phyloP scores from a whole-genome alignment of 176 grass and related monocot species.

The Carex scoparia region DNA sequence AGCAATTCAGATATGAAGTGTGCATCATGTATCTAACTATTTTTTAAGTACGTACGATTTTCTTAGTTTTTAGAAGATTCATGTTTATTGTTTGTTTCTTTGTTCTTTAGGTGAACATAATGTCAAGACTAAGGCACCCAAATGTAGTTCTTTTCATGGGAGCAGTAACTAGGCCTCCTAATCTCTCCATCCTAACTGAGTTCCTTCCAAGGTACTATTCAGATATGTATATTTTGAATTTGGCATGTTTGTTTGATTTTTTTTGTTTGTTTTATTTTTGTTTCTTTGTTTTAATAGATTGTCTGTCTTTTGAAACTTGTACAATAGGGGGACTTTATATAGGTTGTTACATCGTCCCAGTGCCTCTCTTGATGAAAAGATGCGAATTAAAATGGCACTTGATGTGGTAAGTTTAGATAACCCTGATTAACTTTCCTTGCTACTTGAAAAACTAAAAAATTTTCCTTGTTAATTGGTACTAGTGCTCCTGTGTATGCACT shows the following conservation, averaged over 20 bases:
- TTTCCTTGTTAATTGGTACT: neutral
- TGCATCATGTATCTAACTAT: slow-evolving; percentile 8
- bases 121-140: slow-evolving; percentile 89
- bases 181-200: slow-evolving; percentile 96
- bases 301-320: slow-evolving; percentile 14
- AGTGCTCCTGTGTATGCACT: neutral
- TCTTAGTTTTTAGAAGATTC: slow-evolving; percentile 12
- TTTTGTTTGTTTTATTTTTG: neutral
- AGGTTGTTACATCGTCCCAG: slow-evolving; percentile 90
- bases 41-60: slow-evolving; percentile 15
- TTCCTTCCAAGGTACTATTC: slow-evolving; percentile 81
- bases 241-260: slow-evolving; percentile 3
- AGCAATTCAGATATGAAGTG: slow-evolving; percentile 99
- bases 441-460: neutral
- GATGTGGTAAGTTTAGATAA: slow-evolving; percentile 81
- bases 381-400: slow-evolving; percentile 88
- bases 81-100: slow-evolving; percentile 22
- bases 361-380: slow-evolving; percentile 70
- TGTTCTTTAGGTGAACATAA: slow-evolving; percentile 73
- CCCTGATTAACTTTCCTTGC: slow-evolving; percentile 6
- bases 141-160: slow-evolving; percentile 99
- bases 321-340: slow-evolving; percentile 79
- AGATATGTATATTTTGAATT: slow-evolving; percentile 9
- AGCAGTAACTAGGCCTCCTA: slow-evolving; percentile 87
- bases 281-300: slow-evolving; percentile 1